A percentile compares a stretch with the other conserved stretches of the same genome.
These are phyloP conservation scores for Hysterium pulicare DNA, from an alignment of 2,329 filamentous ascomycete genomes.

Conservation along the genomic window DNA sequence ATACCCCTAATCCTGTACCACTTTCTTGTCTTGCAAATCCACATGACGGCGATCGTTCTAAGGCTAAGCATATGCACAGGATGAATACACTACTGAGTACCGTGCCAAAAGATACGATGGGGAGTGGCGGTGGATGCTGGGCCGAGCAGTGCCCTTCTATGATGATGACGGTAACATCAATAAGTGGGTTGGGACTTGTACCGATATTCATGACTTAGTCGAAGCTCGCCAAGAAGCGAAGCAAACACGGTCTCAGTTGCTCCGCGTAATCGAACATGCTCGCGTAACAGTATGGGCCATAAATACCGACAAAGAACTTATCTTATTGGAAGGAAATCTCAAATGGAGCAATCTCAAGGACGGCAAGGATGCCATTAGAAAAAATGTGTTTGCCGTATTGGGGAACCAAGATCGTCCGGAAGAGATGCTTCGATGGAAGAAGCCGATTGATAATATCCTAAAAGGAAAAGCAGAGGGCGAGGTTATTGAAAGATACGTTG, in stretches of 20 bases:
- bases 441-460: slow-evolving; percentile 62
- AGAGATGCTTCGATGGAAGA: slow-evolving; percentile 45
- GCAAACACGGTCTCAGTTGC: slow-evolving; percentile 65
- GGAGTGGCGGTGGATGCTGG: slow-evolving; percentile 76
- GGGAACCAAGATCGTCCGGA: slow-evolving; percentile 17
- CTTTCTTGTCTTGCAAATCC: no score
- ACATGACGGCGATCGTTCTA: neutral
- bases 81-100: slow-evolving; percentile 68
- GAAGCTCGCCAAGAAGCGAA: slow-evolving; percentile 64
- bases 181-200: slow-evolving; percentile 79
- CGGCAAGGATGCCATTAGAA: slow-evolving; percentile 50
- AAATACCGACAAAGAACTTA: slow-evolving; percentile 59
- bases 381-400: slow-evolving; percentile 65
- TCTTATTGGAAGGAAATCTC: slow-evolving; percentile 66
- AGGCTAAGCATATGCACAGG: slow-evolving; percentile 17
- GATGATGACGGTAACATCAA: slow-evolving; percentile 66
- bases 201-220: slow-evolving; percentile 73
- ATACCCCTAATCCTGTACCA: no score
- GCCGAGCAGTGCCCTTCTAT: slow-evolving; percentile 64
- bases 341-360: slow-evolving; percentile 37
- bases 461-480: slow-evolving; percentile 59
- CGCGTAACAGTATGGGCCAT: slow-evolving; percentile 74
- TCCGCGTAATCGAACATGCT: slow-evolving; percentile 70
- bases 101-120: slow-evolving; percentile 64
- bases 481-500: slow-evolving; percentile 59